Evolutionary conservation across 805 yeast species (phyloP).

Genomic region (Ogataea henricii): DNA sequence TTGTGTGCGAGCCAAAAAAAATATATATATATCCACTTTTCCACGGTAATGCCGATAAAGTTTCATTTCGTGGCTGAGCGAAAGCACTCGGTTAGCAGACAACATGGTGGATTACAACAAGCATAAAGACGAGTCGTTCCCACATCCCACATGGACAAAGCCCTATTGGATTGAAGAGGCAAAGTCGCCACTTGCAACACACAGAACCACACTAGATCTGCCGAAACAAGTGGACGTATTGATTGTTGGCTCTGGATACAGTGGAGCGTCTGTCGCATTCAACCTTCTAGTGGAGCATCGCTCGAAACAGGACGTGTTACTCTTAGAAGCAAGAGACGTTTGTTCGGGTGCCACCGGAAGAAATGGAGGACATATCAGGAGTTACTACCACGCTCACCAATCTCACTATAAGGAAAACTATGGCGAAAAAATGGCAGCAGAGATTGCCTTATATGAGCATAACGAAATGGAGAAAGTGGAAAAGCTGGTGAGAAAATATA

Average conservation of each 20-base stretch:
- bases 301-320: slow-evolving; percentile 11
- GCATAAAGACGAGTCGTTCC: neutral
- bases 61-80: no score
- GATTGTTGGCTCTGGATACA: slow-evolving; percentile 48
- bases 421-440: slow-evolving; percentile 35
- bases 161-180: slow-evolving; percentile 24
- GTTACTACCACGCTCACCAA: slow-evolving; percentile 29
- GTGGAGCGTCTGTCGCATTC: slow-evolving; percentile 46
- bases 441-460: slow-evolving; percentile 39
- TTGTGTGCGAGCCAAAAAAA: neutral
- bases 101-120: slow-evolving; percentile 2
- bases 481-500: slow-evolving; percentile 35
- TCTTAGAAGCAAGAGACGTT: slow-evolving; percentile 33
- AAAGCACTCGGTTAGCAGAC: neutral
- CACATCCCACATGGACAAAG: slow-evolving; percentile 3
- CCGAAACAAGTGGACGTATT: slow-evolving; percentile 43
- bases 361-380: slow-evolving; percentile 50
- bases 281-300: slow-evolving; percentile 37
- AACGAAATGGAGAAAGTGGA: slow-evolving; percentile 36
- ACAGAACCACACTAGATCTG: slow-evolving; percentile 28
- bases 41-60: no score
- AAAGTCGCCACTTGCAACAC: slow-evolving; percentile 22
- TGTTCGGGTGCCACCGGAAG: slow-evolving; percentile 48
- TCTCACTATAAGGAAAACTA: slow-evolving; percentile 16
- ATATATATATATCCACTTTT: neutral